Evolutionary conservation across 2,329 filamentous ascomycete genomes (phyloP).

Genomic region (Sporothrix mexicana): DNA sequence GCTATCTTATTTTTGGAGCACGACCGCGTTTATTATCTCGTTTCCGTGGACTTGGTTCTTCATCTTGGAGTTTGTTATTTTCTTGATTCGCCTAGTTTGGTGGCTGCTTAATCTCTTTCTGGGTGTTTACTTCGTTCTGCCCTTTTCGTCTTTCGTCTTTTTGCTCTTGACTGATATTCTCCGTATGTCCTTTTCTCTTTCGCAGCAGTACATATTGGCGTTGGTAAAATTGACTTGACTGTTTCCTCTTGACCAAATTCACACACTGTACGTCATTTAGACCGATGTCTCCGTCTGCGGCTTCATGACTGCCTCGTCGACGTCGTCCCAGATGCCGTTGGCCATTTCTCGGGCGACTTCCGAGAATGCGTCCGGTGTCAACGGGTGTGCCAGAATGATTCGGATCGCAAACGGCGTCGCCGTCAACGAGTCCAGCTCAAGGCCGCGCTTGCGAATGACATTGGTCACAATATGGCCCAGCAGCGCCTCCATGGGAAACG

Average conservation of each 20-base stretch:
- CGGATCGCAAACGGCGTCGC: constrained; percentile 22
- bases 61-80: no score
- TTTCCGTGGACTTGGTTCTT: background rate
- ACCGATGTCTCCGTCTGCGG: background rate
- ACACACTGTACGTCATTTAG: no score
- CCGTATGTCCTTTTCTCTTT: no score
- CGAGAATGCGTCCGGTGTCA: background rate
- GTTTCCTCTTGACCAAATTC: no score
- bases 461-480: constrained; percentile 23
- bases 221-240: no score
- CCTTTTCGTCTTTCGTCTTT: no score
- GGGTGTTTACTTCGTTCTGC: no score
- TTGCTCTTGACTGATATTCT: no score
- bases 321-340: constrained; percentile 1
- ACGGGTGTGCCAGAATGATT: background rate
- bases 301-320: background rate
- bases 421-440: constrained; percentile 21
- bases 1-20: no score
- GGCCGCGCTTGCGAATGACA: constrained; percentile 5
- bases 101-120: no score
- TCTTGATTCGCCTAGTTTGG: background rate
- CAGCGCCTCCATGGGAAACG: constrained; percentile 27
- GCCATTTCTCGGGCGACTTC: constrained; percentile 9
- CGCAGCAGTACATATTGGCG: no score
- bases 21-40: background rate